phyloP scores from a whole-genome alignment of 2,329 filamentous ascomycete species.

The Aureobasidium sp. region DNA sequence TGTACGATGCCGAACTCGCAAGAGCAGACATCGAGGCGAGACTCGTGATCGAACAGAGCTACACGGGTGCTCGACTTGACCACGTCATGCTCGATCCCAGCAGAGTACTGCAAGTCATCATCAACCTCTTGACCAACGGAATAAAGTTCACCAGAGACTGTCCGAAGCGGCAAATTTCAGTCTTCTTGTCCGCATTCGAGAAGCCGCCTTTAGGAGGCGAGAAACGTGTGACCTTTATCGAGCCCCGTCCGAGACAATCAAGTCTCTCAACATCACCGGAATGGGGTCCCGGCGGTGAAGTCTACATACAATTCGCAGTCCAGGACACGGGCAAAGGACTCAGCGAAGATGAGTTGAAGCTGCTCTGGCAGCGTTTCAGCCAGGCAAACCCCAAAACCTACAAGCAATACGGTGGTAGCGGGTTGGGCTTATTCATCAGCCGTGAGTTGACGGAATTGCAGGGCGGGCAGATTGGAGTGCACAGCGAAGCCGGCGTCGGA shows the following conservation, averaged over 20 bases:
- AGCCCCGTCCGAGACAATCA: slow-evolving; percentile 20
- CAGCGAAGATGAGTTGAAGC: slow-evolving; percentile 27
- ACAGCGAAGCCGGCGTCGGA: slow-evolving; percentile 50
- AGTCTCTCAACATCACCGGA: slow-evolving; percentile 23
- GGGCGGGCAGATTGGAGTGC: slow-evolving; percentile 59
- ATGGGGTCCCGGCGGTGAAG: slow-evolving; percentile 31
- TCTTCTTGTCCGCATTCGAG: slow-evolving; percentile 33
- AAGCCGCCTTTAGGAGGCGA: slow-evolving; percentile 29
- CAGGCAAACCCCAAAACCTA: slow-evolving; percentile 62
- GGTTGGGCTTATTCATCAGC: slow-evolving; percentile 62
- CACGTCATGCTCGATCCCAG: slow-evolving; percentile 38
- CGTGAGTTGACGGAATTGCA: slow-evolving; percentile 60
- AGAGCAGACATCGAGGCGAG: slow-evolving; percentile 28
- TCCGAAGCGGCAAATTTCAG: slow-evolving; percentile 29
- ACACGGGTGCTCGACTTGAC: slow-evolving; percentile 29
- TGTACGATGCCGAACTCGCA: slow-evolving; percentile 36
- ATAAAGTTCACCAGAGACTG: slow-evolving; percentile 40
- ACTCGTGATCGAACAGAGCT: slow-evolving; percentile 32
- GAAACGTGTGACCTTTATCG: slow-evolving; percentile 31
- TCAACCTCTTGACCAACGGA: slow-evolving; percentile 39
- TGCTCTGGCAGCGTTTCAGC: slow-evolving; percentile 60
- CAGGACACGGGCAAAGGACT: slow-evolving; percentile 33
- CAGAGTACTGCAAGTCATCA: slow-evolving; percentile 38
- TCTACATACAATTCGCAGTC: slow-evolving; percentile 33
- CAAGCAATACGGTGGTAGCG: slow-evolving; percentile 61